phyloP scores from a whole-genome alignment of 2,329 filamentous ascomycete species.

The Purpureocillium takamizusanense region DNA sequence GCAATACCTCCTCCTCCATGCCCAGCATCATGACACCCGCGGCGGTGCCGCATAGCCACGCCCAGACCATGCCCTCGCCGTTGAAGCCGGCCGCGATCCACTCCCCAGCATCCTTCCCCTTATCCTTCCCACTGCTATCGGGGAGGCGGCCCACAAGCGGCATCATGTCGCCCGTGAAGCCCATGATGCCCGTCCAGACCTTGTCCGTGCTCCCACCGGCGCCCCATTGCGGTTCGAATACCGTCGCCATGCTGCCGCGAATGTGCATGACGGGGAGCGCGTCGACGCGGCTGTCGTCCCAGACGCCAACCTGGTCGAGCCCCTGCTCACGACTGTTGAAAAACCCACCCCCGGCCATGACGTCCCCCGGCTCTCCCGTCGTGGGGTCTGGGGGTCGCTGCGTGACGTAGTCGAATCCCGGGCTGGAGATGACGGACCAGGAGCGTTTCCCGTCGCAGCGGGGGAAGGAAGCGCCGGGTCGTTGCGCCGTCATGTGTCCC shows the following conservation, averaged over 20 bases:
- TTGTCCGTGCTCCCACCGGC: conserved; percentile 20
- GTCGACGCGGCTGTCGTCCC: conserved; percentile 34
- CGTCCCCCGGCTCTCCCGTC: conserved; percentile 24
- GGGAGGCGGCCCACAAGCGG: conserved; percentile 41
- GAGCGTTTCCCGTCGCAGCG: conserved; percentile 26
- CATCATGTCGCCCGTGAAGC: conserved; percentile 35
- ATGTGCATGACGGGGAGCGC: conserved; percentile 28
- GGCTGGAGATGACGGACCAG: conserved; percentile 39
- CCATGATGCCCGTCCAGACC: conserved; percentile 42
- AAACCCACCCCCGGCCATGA: conserved; percentile 48
- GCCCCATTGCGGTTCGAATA: conserved; percentile 31
- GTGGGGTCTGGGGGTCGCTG: conserved; percentile 27
- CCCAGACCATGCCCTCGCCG: conserved; percentile 45
- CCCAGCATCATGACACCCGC: conserved; percentile 36
- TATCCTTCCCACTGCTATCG: too few relatives aligned
- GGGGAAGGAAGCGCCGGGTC: conserved; percentile 25
- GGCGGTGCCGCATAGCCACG: conserved; percentile 41
- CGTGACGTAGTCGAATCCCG: conserved; percentile 43
- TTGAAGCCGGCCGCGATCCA: conserved; percentile 44
- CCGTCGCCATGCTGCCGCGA: conserved; percentile 29
- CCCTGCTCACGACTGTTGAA: conserved; percentile 31
- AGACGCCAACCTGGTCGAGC: conserved; percentile 34
- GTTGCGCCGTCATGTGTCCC: conserved; percentile 42
- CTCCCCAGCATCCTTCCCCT: conserved; percentile 22
- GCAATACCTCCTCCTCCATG: conserved; percentile 20